Conservation (phyloP, 257 asterid genomes). For the Ajuga chamaepitys region DNA sequence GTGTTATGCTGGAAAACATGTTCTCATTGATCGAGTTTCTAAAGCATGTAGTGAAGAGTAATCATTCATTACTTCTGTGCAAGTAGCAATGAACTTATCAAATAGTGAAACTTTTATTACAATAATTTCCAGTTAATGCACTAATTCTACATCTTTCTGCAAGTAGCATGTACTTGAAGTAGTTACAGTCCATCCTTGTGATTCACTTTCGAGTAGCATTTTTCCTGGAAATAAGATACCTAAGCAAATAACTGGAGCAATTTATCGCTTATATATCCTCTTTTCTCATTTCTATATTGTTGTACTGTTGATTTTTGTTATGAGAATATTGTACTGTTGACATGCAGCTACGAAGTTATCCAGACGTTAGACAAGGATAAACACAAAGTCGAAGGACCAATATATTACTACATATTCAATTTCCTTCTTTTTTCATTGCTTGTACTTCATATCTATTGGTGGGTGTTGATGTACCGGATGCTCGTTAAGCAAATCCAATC, state of each 20-base stretch:
- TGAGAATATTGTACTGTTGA: too few species aligned
- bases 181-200: neutral
- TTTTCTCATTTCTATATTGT: neutral
- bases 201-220: neutral
- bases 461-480: conserved; percentile 97
- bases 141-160: neutral
- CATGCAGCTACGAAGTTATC: conserved; percentile 75
- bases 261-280: neutral
- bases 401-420: conserved; percentile 85
- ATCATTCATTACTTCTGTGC: neutral
- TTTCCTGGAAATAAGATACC: neutral
- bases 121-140: neutral
- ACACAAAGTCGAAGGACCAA: conserved; percentile 74
- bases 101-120: neutral
- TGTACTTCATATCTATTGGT: conserved; percentile 94
- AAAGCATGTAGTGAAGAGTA: neutral
- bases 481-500: conserved; percentile 83
- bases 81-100: neutral
- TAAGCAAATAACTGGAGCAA: neutral
- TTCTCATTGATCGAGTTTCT: neutral
- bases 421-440: conserved; percentile 78
- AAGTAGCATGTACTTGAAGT: neutral
- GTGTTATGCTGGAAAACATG: neutral
- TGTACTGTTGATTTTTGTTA: too few species aligned
- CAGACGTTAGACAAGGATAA: conserved; percentile 65